Base-by-base conservation (phyloP, 2,329 filamentous ascomycete genomes). In the Phialemoniopsis sp. region DNA sequence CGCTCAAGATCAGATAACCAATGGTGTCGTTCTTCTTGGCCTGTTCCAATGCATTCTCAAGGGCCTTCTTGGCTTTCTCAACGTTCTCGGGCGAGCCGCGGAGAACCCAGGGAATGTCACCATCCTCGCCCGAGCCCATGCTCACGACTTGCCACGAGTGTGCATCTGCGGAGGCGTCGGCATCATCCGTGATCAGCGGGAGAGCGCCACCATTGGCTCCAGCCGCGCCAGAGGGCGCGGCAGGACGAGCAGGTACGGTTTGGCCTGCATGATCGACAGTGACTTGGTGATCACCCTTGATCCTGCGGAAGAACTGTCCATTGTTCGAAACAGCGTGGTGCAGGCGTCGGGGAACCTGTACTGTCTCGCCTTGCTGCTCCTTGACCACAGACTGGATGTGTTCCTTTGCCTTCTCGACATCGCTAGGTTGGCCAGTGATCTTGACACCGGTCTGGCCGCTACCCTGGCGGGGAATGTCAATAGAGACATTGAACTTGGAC, bases 121-220 rank as follows among this genome's bases (percentile, higher is more conserved):
- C 83, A 31, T 81, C 74, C 45, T 82, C 79, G n/a, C 28, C 29
- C 8, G 32, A 34, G 29, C 29, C 33, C 17, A 37, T 19, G 56
- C 89, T 81, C 44, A 94, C 77, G 12, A 93, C 68, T 49, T 87
- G 86, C 89, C 90, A 98, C 3, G 86, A 88, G 68, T 95, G 82
- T 16, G 73, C 78, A 46, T 86, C 81, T 7, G 78, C 71, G 16
- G 74, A 63, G 12, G 75, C 67, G 13, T 81, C 78, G 2, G 78
- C 76, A 38, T 93, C 87, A 56, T 97, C 93, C 1, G 90, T 97
- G 63, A 97, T 97, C 50, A 98, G 66, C n/a, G 93, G 93, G 41
- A 95, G 76, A 30, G 79, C 65, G 36, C 71, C 75, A 33, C 77
- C 79, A 47, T 79, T 83, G 30, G 72, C 70, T 16, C 78, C 74